A percentile compares a stretch with the other conserved stretches of the same genome.
Evolutionary conservation across 257 asterid species (phyloP).

Genomic region (Lavandula angustifolia): DNA sequence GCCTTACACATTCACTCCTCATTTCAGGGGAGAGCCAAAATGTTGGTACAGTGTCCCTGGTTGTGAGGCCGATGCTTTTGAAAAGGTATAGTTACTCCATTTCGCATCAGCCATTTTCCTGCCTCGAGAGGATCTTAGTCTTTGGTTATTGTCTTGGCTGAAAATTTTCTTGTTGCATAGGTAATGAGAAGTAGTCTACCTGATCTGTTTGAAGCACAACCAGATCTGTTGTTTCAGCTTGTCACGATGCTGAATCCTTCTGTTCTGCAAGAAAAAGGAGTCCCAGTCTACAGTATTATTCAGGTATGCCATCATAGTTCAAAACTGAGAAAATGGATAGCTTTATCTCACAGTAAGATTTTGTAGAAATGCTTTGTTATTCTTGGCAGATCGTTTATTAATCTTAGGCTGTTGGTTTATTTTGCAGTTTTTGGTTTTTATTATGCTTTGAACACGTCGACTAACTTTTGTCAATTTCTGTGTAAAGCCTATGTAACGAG

Average conservation of each 20-base stretch:
- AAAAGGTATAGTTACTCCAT: conserved; percentile 58
- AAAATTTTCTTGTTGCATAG: conserved; percentile 41
- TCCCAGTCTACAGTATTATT: conserved; percentile 87
- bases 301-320: conserved; percentile 52
- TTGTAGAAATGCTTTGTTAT: conserved; percentile 6
- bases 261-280: conserved; percentile 82
- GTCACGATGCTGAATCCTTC: conserved; percentile 94
- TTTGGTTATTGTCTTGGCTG: conserved; percentile 26
- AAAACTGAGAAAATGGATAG: conserved; percentile 1
- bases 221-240: conserved; percentile 91
- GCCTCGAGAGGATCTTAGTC: conserved; percentile 9
- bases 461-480: background rate
- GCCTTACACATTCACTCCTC: conserved; percentile 19
- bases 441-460: background rate
- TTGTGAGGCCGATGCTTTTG: conserved; percentile 77
- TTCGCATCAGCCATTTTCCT: conserved; percentile 3
- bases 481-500: background rate
- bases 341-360: conserved; percentile 3
- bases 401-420: conserved; percentile 8
- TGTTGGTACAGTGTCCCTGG: conserved; percentile 99
- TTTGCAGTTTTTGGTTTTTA: background rate
- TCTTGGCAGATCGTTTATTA: conserved; percentile 16
- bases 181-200: conserved; percentile 90
- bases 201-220: conserved; percentile 95
- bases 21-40: conserved; percentile 96